Evolutionary conservation across 768 basidiomycete genomes (phyloP), one percentile per base, ranked within the genome.

Genomic region (Cubamyces lactineus): DNA sequence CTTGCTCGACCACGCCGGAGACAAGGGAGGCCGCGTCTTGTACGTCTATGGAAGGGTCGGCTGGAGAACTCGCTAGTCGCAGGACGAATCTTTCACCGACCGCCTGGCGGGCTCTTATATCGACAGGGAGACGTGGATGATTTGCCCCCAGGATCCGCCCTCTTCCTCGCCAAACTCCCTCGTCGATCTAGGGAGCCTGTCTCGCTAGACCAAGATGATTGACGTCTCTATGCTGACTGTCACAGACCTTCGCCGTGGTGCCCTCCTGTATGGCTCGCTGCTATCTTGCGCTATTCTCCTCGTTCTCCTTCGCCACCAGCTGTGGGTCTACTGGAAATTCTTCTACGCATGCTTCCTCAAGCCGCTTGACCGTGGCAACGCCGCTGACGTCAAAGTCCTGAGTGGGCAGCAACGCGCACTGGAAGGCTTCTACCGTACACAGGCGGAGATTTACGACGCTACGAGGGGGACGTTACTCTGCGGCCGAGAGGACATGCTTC

Each of bases 401-500:
- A 50, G 24, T 5, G 59, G 64, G 24, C 64, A 65, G 52, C 64
- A 65, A 23, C 59, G 56, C 0, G 64, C 64, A 0, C 47, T 65
- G 30, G 64, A 85, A 77, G 56, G 64, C 56, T 90, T 91, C 71
- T 89, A 90, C 69, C 71, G 77, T 49, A 85, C 85, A 7, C 89
- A 91, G 69, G 88, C 89, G 1, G 80, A 83, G 48, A 82, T 91
- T 24, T 92, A 92, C 70, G 90, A 92, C 76, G 73, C 76, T 42
- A 92, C 89, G 1, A 78, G 91, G 5, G 77, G 74, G 39, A 73
- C 79, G 15, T 77, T 92, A 0, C 78, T 92, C 1, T 81, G 87
- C 11, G 91, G 91, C 0, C 77, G 91, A 21, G 81, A 86, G 66
- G 89, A 88, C 16, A 88, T 92, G 86, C 78, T 90, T 13, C 80